Percentiles rank a stretch among this genome's conserved stretches.
These are phyloP conservation scores for Chlorociboria aeruginascens DNA, from an alignment of 495 filamentous ascomycete genomes.

Conservation along the genomic window DNA sequence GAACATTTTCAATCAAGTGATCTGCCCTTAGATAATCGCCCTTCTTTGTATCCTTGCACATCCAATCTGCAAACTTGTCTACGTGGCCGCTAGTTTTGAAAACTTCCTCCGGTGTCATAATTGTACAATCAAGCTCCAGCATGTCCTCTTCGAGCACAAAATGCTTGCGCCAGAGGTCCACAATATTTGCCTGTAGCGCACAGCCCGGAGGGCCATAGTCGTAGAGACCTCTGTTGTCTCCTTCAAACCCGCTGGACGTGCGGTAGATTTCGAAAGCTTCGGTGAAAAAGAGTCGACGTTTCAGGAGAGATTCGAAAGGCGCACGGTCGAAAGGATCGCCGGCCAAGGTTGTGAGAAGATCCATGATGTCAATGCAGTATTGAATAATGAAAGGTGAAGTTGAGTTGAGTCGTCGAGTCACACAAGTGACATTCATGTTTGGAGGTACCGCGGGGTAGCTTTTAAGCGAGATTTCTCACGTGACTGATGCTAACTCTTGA, in stretches of 20 bases:
- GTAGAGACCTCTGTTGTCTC: conserved; percentile 69
- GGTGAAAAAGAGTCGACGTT: conserved; percentile 80
- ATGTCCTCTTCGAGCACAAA: conserved; percentile 82
- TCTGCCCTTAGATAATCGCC: conserved; percentile 92
- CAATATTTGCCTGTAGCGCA: conserved; percentile 67
- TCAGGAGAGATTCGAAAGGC: conserved; percentile 66
- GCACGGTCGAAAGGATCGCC: conserved; percentile 69
- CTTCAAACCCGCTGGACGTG: conserved; percentile 14
- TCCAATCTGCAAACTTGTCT: conserved; percentile 95
- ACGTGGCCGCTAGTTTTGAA: conserved; percentile 93
- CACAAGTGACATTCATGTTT: too few species aligned
- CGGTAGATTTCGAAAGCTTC: conserved; percentile 82
- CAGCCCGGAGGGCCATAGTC: conserved; percentile 69
- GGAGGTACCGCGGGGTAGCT: too few species aligned
- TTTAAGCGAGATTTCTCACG: too few species aligned
- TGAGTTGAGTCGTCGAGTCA: too few species aligned
- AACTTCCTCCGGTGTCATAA: conserved; percentile 74
- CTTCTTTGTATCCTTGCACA: conserved; percentile 95
- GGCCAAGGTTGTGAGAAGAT: too few species aligned
- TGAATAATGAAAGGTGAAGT: too few species aligned
- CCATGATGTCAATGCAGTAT: too few species aligned
- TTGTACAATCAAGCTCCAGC: conserved; percentile 75
- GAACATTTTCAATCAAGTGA: conserved; percentile 84
- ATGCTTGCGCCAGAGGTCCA: conserved; percentile 85
- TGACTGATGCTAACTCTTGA: too few species aligned